These are phyloP conservation scores for Onygenales sp. DNA, from an alignment of 2,329 filamentous ascomycete genomes.

Conservation along the genomic window DNA sequence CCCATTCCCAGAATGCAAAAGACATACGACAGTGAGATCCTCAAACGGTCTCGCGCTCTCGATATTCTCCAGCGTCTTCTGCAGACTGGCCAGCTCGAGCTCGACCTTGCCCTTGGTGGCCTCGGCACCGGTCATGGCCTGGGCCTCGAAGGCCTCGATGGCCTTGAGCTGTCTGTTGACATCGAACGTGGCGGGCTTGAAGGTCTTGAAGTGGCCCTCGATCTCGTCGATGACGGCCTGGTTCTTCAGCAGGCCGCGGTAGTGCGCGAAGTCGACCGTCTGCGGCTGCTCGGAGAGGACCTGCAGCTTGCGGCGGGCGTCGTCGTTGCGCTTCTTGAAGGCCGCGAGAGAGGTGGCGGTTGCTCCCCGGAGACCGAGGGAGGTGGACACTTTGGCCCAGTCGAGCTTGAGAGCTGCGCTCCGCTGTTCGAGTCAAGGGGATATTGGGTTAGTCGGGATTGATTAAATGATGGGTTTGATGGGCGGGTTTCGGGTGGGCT, in stretches of 20 bases:
- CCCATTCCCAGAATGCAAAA: conserved; percentile 3
- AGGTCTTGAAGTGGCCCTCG: conserved; percentile 85
- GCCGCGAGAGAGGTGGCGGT: conserved; percentile 83
- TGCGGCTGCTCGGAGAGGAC: conserved; percentile 74
- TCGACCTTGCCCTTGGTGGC: conserved; percentile 95
- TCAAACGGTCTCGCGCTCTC: conserved; percentile 92
- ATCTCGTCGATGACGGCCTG: conserved; percentile 90
- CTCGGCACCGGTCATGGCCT: conserved; percentile 94
- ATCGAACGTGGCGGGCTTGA: conserved; percentile 92
- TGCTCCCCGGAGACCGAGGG: conserved; percentile 91
- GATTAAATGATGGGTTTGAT: not conserved
- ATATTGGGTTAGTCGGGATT: not conserved
- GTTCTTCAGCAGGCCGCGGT: conserved; percentile 92
- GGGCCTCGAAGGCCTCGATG: conserved; percentile 94
- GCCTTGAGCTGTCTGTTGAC: conserved; percentile 90
- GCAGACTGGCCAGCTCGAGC: conserved; percentile 83
- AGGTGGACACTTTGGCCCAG: conserved; percentile 90
- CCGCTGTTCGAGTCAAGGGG: conserved; percentile 48
- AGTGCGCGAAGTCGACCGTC: conserved; percentile 84
- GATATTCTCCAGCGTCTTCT: conserved; percentile 94
- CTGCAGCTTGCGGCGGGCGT: conserved; percentile 88
- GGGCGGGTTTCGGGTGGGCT: not conserved
- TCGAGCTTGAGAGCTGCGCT: conserved; percentile 99
- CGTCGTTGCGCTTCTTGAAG: conserved; percentile 99
- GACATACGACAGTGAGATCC: conserved; percentile 90